Base-by-base conservation (phyloP, 768 basidiomycete species). In the Panellus pusillus region DNA sequence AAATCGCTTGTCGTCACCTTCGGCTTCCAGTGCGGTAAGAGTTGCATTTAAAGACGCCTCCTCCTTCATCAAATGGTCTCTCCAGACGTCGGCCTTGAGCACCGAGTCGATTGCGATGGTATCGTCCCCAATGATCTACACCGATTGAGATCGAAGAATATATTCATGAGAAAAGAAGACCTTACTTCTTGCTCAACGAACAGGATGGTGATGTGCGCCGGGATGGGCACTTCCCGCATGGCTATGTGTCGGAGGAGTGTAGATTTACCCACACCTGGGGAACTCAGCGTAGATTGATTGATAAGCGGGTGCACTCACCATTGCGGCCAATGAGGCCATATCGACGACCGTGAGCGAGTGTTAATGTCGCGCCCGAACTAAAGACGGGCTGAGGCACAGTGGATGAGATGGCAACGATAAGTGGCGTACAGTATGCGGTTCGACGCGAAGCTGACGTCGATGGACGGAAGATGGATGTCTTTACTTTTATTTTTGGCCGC, bases 1-100 rank as follows among this genome's bases (percentile, higher is more conserved):
- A 36, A 90, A 84, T 14, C 86, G 80, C 60, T 87, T 89, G 45
- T 91, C 90, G 56, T 91, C 89, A 6, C 82, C 79, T 62, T 89
- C 83, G 19, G 70, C 69, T 54, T 97, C 93, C 12, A 96, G 77
- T 54, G 79, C 82, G 0, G 81, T 70, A 2, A 98, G 79, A 57
- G 82, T 80, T 0, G 79, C 79, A 63, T 95, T 94, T 41, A 98
- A 75, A 18, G 77, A 71, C 0, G 72, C 72, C 69, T 98, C 95
- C 65, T 99, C 93, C 50, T 85, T 88, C 45, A 97, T 71, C 15
- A 98, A 77, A 60, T 92, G 89, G 64, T 96, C 94, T 67, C 96
- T 80, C 93, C 97, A 98, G 29, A 99, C 97, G 66, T 99, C 97
- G n/a, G 97, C 97, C 69, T 95, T 93, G n/a, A 99, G 79, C 18